Evolutionary conservation across 2,329 filamentous ascomycete genomes (phyloP).

Genomic region (Trichoderma oligosporum): DNA sequence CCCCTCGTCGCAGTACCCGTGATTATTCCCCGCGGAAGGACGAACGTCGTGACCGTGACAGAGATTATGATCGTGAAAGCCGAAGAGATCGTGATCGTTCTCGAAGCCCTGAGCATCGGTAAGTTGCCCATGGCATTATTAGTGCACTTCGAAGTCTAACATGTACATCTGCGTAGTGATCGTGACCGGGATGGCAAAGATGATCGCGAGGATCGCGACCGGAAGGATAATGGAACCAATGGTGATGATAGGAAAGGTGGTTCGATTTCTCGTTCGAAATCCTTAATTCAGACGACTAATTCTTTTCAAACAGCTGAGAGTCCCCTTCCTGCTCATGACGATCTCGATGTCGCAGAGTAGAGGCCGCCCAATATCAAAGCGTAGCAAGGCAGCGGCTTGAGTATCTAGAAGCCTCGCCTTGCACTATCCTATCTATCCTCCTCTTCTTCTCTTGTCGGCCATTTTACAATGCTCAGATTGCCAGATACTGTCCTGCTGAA

Average conservation of each 20-base stretch:
- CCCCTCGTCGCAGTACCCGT: constrained; percentile 70
- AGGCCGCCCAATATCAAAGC: constrained; percentile 4
- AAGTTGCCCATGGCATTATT: constrained; percentile 20
- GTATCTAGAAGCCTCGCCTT: not conserved
- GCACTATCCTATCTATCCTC: not conserved
- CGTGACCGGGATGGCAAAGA: constrained; percentile 57
- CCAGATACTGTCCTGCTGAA: not conserved
- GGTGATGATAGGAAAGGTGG: constrained; percentile 88
- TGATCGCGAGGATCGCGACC: constrained; percentile 68
- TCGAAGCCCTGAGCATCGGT: constrained; percentile 64
- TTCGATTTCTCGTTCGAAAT: constrained; percentile 22
- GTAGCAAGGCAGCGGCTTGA: not conserved
- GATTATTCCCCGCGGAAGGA: constrained; percentile 88
- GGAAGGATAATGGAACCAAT: constrained; percentile 73
- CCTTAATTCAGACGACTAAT: not conserved
- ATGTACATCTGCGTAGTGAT: constrained; percentile 39
- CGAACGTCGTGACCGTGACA: constrained; percentile 75
- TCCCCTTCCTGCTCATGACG: constrained; percentile 79
- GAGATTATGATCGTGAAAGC: constrained; percentile 72
- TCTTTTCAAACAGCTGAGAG: constrained; percentile 55
- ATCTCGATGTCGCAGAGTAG: constrained; percentile 88
- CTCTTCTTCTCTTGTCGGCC: constrained; percentile 3
- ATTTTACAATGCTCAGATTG: constrained; percentile 5
- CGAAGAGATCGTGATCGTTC: constrained; percentile 74
- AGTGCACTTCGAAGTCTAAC: constrained; percentile 24